Base-by-base conservation (phyloP, 176 grass and related monocot genomes). In the Leersia perrieri region DNA sequence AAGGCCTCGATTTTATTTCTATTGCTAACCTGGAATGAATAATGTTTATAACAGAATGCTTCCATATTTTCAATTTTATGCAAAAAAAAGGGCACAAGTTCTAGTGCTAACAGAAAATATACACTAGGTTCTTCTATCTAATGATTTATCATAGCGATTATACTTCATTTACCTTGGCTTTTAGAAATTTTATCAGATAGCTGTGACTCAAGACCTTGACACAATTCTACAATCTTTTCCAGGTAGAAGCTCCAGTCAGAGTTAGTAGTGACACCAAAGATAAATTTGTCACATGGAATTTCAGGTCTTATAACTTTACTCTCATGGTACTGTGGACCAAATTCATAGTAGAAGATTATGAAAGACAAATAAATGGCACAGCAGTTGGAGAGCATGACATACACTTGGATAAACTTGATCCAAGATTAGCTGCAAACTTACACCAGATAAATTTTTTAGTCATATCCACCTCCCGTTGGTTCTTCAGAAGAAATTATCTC, bases 361-460 rank as follows among this genome's bases (percentile, higher is more conserved):
- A 88, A 73, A 82, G 85, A 70, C 80, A 85, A 72, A 64, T 92
- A 63, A 95, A 95, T 11, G 90, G 90, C 25, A 85, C 87, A 51
- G 33, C 35, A 49, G 60, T 81, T 42, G 57, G 74, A 64, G 64
- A 78, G 26, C 88, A 85, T 36, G 84, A 95, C 53, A 82, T 92
- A 67, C 84, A 92, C 81, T 85, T 95, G 62, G 90, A 95, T 64
- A 95, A 80, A 85, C 70, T 89, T 70, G 83, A 95, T 80, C 81
- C 65, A 31, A 83, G 57, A 41, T 90, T 91, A 88, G 76, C 87
- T 5, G 66, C 51, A 44, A 81, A 78, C 63, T 86, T 95, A 47
- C 81, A 42, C 25, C 15, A 63, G 63, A 67, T 95, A n/a, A 79
- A 88, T 77, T 83, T 88, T 31, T 88, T 92, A 40, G 76, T 95